Evolutionary conservation across 768 basidiomycete species (phyloP).

Genomic region (Clavaria fumosa): DNA sequence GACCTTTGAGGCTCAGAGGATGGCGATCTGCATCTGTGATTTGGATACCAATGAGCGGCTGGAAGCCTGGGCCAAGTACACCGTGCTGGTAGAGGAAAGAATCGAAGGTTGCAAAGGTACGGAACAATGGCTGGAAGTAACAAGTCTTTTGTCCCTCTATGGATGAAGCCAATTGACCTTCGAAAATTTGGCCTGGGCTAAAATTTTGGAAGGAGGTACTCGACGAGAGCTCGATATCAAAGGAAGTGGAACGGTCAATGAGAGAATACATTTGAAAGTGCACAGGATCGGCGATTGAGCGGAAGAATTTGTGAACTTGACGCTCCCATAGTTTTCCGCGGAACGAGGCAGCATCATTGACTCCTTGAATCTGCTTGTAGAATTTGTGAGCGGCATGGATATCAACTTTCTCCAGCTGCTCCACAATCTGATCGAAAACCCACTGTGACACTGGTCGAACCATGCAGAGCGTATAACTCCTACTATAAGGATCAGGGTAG

Average conservation of each 20-base stretch:
- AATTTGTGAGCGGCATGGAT: conserved; percentile 1
- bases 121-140: conserved; percentile 6
- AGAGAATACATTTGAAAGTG: conserved; percentile 2
- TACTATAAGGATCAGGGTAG: background rate
- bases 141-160: too few relatives aligned
- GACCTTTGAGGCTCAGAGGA: background rate
- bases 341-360: background rate
- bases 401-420: background rate
- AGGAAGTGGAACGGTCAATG: background rate
- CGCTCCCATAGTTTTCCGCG: conserved; percentile 1
- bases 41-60: conserved; percentile 6
- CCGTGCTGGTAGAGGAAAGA: conserved; percentile 6
- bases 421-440: background rate
- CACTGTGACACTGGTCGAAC: conserved; percentile 2
- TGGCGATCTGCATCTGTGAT: background rate
- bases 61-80: background rate
- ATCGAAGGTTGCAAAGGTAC: conserved; percentile 7
- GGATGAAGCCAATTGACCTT: too few relatives aligned
- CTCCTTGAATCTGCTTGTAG: conserved; percentile 2
- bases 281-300: background rate
- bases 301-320: conserved; percentile 1
- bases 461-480: background rate
- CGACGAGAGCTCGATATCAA: conserved; percentile 7
- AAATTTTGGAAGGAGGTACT: background rate
- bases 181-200: background rate